Base-by-base conservation (phyloP, 2,329 filamentous ascomycete species). In the Trichoderma sp. region DNA sequence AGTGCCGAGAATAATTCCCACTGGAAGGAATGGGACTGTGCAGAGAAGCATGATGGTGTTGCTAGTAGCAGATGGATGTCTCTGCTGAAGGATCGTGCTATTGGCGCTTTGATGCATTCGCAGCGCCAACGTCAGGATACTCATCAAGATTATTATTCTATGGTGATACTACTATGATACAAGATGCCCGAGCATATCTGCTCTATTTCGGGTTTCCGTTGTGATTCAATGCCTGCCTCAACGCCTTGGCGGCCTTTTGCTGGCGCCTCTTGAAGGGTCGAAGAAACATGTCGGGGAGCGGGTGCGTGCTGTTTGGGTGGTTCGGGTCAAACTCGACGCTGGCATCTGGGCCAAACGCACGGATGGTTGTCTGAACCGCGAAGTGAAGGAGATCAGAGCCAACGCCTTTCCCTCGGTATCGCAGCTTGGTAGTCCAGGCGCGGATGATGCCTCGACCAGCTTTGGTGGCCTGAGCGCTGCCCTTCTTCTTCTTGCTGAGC, bases 341-440 rank as follows among this genome's bases (percentile, higher is more conserved):
- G 3, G 82, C 84, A 7, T 81, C 84, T 54, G 83, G 82, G 28
- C 90, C 89, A 56, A 87, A 86, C 69, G 82, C 83, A 75, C 85
- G 84, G 69, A 85, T 83, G 62, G 89, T 88, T 55, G 88, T 74
- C 68, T 81, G 81, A 7, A 93, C 85, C 2, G 89, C 90, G 71
- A 91, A 88, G 70, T 90, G 86, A 54, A 96, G 78, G 75, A 97
- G 76, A 52, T 88, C 89, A 3, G 81, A 82, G 0, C 92, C 92
- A 7, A 95, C 80, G 0, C 92, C 91, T 66, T 85, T 85, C 30
- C 83, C 80, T 21, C 92, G 83, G 75, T 92, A 95, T 69, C 83
- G 82, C 57, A 88, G 76, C 74, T 82, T 84, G 0, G 93, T 91
- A 1, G 92, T 93, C 92, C 92, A 96, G 3, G 89, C 92, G 17